Conservation (phyloP, 495 filamentous ascomycete species). For the Penicillium goetzii region DNA sequence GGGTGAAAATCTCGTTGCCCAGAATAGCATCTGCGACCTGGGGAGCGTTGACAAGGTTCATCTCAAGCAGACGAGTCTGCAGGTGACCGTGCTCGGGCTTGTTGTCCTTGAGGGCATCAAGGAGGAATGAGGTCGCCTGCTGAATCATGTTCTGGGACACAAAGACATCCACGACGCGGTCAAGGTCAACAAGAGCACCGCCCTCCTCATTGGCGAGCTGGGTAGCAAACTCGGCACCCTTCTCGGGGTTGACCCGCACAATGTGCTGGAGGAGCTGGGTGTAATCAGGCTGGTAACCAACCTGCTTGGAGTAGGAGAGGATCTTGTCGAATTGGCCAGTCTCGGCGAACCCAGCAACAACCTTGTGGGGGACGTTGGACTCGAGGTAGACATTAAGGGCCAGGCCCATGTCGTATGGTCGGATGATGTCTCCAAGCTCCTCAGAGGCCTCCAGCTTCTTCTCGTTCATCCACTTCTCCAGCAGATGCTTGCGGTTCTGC, state of each 20-base stretch:
- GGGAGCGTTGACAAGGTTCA: slow-evolving; percentile 95
- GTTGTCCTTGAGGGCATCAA: slow-evolving; percentile 93
- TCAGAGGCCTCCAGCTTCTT: slow-evolving; percentile 95
- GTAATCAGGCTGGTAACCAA: slow-evolving; percentile 89
- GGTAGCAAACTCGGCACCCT: slow-evolving; percentile 91
- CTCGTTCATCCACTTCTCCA: slow-evolving; percentile 97
- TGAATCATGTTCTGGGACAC: slow-evolving; percentile 96
- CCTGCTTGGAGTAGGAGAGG: slow-evolving; percentile 81
- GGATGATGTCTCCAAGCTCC: slow-evolving; percentile 91
- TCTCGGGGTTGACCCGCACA: slow-evolving; percentile 88
- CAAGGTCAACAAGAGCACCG: slow-evolving; percentile 86
- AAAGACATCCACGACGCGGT: slow-evolving; percentile 96
- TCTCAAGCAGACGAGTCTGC: slow-evolving; percentile 93
- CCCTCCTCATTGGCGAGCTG: slow-evolving; percentile 82
- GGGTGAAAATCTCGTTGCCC: slow-evolving; percentile 94
- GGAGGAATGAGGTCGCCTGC: slow-evolving; percentile 93
- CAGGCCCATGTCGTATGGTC: slow-evolving; percentile 82
- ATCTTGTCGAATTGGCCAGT: slow-evolving; percentile 97
- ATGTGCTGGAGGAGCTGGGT: slow-evolving; percentile 89
- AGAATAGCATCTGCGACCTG: slow-evolving; percentile 98
- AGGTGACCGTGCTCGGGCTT: slow-evolving; percentile 90
- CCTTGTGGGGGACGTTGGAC: slow-evolving; percentile 86
- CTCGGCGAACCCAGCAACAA: slow-evolving; percentile 91
- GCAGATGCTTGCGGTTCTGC: slow-evolving; percentile 90
- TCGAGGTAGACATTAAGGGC: slow-evolving; percentile 85